phyloP scores from a whole-genome alignment of 192 early-diverging fungal species.

The Linnemannia schmuckeri region DNA sequence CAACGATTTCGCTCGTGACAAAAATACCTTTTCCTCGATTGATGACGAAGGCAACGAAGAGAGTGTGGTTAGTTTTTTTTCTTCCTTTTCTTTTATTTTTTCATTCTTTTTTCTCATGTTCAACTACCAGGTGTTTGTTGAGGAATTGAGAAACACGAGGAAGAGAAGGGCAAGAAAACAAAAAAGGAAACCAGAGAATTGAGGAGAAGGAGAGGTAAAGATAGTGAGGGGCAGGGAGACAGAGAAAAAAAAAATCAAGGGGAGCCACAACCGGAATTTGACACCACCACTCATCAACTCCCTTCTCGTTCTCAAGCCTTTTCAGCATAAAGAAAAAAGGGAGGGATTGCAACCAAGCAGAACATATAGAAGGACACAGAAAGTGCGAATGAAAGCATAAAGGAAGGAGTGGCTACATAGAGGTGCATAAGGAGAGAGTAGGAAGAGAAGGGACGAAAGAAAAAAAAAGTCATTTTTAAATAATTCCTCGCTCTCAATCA shows the following conservation, averaged over 20 bases:
- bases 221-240: no score
- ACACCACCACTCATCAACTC: background rate
- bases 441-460: background rate
- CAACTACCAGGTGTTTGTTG: background rate
- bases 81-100: background rate
- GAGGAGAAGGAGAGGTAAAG: background rate
- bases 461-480: background rate
- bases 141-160: conserved; percentile 4
- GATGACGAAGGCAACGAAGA: background rate
- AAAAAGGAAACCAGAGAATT: background rate
- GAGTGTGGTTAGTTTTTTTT: background rate
- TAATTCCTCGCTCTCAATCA: background rate
- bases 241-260: background rate
- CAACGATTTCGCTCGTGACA: background rate
- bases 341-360: background rate
- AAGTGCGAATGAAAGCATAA: background rate
- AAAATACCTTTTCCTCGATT: background rate
- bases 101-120: background rate
- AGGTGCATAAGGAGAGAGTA: no score
- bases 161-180: background rate
- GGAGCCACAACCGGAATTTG: background rate
- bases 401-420: no score
- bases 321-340: background rate
- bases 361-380: background rate
- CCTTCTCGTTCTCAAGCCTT: background rate